Percentiles rank a stretch among this genome's conserved stretches.
These are phyloP conservation scores for Teunomyces panamensis DNA, from an alignment of 805 yeast species.

Conservation along the genomic window DNA sequence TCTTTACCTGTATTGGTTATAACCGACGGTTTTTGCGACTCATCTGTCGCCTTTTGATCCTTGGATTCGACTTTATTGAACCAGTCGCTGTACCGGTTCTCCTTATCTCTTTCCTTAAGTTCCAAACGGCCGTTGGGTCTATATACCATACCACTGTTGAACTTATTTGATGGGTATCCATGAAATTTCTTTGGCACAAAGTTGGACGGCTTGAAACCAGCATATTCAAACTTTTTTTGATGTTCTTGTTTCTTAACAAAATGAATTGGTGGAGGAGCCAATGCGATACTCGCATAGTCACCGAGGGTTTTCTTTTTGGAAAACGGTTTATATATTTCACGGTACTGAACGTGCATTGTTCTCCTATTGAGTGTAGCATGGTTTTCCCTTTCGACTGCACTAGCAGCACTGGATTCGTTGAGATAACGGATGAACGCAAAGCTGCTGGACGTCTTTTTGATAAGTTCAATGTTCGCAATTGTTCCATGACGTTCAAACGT, in stretches of 20 bases:
- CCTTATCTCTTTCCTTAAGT: neutral
- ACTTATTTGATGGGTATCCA: conserved; percentile 5
- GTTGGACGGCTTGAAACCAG: neutral
- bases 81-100: conserved; percentile 1
- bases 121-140: neutral
- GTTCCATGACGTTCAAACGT: conserved; percentile 69
- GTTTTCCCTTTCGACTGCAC: conserved; percentile 83
- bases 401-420: conserved; percentile 71
- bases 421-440: conserved; percentile 74
- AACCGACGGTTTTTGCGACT: neutral
- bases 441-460: conserved; percentile 45
- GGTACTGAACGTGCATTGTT: conserved; percentile 83
- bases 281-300: conserved; percentile 36
- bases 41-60: neutral
- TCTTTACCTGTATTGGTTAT: neutral
- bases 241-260: conserved; percentile 21
- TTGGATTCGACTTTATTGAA: conserved; percentile 2
- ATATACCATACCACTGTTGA: neutral
- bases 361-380: conserved; percentile 70
- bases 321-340: conserved; percentile 44
- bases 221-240: neutral
- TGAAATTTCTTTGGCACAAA: conserved; percentile 9
- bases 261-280: conserved; percentile 84
- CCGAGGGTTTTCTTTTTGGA: conserved; percentile 2
- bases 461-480: conserved; percentile 54